Conservation (phyloP, 352 stramenopile species). For the Stramenopiles sp. region DNA sequence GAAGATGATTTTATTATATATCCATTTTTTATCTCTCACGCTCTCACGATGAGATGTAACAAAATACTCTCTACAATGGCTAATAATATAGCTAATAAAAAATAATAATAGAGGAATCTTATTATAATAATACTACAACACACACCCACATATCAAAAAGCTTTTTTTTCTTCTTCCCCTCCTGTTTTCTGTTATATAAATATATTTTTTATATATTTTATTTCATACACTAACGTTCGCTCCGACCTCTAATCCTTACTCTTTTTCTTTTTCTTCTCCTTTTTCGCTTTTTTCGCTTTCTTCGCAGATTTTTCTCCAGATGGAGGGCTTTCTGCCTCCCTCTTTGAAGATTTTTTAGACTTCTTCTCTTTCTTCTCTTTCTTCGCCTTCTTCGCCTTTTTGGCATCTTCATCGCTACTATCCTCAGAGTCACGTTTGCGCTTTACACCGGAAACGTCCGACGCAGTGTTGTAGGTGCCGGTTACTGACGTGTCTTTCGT, state of each 20-base stretch:
- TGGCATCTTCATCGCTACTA: constrained; percentile 19
- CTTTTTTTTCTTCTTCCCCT: too few species aligned
- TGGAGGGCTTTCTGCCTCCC: constrained; percentile 29
- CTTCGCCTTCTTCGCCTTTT: constrained; percentile 26
- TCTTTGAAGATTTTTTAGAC: constrained; percentile 19
- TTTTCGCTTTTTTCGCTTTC: constrained; percentile 43
- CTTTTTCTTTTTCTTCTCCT: constrained; percentile 57
- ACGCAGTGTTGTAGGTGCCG: constrained; percentile 69
- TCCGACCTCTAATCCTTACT: constrained; percentile 33
- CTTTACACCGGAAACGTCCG: constrained; percentile 73
- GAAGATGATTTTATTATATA: too few species aligned
- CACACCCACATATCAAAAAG: too few species aligned
- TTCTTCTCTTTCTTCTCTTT: constrained; percentile 34
- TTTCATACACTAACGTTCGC: too few species aligned
- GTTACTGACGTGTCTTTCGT: constrained; percentile 38
- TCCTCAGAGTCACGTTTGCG: constrained; percentile 31
- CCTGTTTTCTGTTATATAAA: too few species aligned
- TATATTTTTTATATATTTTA: too few species aligned
- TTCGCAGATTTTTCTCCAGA: constrained; percentile 25
- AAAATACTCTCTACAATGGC: too few species aligned
- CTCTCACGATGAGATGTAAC: too few species aligned
- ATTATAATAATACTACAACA: too few species aligned
- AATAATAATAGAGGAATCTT: too few species aligned
- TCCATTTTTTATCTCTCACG: too few species aligned
- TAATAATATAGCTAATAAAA: too few species aligned